Evolutionary conservation across 768 basidiomycete species (phyloP).

Genomic region (Exsudoporus frostii): DNA sequence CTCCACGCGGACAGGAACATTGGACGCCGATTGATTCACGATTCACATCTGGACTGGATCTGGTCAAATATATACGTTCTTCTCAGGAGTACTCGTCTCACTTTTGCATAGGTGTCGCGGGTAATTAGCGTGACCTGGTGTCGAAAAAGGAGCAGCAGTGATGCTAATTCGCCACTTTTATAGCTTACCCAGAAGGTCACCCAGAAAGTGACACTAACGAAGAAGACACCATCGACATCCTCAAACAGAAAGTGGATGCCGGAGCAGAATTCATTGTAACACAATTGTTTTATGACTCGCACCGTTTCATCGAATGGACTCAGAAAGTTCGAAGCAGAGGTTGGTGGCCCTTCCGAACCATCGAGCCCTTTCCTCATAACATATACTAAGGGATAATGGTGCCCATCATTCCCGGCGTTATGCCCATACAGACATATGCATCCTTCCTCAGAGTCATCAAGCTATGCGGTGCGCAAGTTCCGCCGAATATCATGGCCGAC

Average conservation of each 20-base stretch:
- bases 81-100: constrained; percentile 71
- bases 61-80: constrained; percentile 87
- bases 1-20: constrained; percentile 90
- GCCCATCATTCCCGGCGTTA: constrained; percentile 92
- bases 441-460: constrained; percentile 92
- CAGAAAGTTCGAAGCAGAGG: constrained; percentile 68
- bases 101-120: constrained; percentile 95
- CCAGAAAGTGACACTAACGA: constrained; percentile 56
- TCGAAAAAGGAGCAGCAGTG: not conserved
- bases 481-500: constrained; percentile 57
- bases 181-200: constrained; percentile 92
- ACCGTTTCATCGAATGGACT: constrained; percentile 80
- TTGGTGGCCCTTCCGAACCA: constrained; percentile 29
- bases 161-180: not conserved
- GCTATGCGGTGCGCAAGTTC: constrained; percentile 79
- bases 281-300: constrained; percentile 96
- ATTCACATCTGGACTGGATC: constrained; percentile 81
- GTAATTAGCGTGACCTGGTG: constrained; percentile 35
- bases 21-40: constrained; percentile 84
- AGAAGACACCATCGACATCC: constrained; percentile 60
- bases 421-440: constrained; percentile 96
- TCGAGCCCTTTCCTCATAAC: constrained; percentile 3
- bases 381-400: constrained; percentile 77
- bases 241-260: constrained; percentile 88
- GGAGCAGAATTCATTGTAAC: constrained; percentile 97